These are phyloP conservation scores for Lactarius hatsudake DNA, from an alignment of 768 basidiomycete genomes.

Conservation along the genomic window DNA sequence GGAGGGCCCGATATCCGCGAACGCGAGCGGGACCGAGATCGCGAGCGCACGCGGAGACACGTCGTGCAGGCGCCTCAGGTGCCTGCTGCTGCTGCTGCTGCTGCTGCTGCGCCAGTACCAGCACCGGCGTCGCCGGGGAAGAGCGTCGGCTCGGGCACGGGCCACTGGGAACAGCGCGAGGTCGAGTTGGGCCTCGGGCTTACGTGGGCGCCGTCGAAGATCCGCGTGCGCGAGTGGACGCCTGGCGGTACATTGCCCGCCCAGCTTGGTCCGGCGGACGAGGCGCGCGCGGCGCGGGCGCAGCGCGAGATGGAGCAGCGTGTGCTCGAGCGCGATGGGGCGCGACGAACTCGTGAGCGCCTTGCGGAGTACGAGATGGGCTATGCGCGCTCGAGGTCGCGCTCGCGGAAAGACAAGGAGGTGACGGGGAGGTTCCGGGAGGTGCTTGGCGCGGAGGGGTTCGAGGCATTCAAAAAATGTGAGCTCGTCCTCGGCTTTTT, in stretches of 20 bases:
- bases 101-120: neutral
- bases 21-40: conserved; percentile 21
- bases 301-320: conserved; percentile 30
- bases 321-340: conserved; percentile 29
- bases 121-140: conserved; percentile 5
- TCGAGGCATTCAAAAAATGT: conserved; percentile 56
- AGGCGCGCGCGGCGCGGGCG: conserved; percentile 24
- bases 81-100: no score
- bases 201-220: conserved; percentile 28
- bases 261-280: neutral
- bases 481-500: conserved; percentile 32
- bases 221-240: conserved; percentile 28
- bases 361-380: conserved; percentile 34
- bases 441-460: conserved; percentile 24
- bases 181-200: conserved; percentile 27
- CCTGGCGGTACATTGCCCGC: neutral
- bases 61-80: neutral
- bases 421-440: conserved; percentile 26
- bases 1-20: conserved; percentile 16
- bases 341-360: conserved; percentile 23
- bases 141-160: neutral
- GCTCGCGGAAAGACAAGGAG: conserved; percentile 23
- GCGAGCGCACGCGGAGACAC: conserved; percentile 19
- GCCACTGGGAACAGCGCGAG: conserved; percentile 27
- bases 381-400: conserved; percentile 17